A percentile compares a stretch with the other conserved stretches of the same genome.
These are phyloP conservation scores for Sparassis latifolia DNA, from an alignment of 1,284 basidiomycete genomes.

Conservation along the genomic window DNA sequence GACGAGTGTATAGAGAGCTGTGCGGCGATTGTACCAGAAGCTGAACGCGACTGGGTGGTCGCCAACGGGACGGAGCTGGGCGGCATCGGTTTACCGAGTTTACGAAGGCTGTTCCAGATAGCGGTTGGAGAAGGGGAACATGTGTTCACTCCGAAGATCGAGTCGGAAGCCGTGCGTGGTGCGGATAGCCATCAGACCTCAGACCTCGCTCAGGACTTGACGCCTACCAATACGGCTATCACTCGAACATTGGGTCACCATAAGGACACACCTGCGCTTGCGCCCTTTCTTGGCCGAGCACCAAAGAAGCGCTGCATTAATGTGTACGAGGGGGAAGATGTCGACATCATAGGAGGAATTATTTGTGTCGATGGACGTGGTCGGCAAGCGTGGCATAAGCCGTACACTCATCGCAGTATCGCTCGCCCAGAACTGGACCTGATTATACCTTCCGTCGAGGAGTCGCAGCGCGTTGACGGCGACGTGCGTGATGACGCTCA, in stretches of 20 bases:
- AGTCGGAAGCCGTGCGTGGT: neutral
- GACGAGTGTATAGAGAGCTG: conserved; percentile 68
- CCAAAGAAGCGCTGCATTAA: conserved; percentile 51
- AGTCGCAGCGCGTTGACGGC: no score
- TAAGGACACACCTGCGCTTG: conserved; percentile 63
- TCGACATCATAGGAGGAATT: conserved; percentile 34
- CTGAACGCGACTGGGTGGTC: conserved; percentile 40
- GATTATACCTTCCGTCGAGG: conserved; percentile 7
- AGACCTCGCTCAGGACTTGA: neutral
- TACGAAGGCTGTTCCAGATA: conserved; percentile 61
- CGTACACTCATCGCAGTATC: conserved; percentile 38
- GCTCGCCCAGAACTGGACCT: conserved; percentile 32
- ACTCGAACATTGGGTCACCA: conserved; percentile 63
- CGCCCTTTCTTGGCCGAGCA: conserved; percentile 59
- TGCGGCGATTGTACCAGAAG: conserved; percentile 37
- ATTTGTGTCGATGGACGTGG: conserved; percentile 2
- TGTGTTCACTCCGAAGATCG: conserved; percentile 1
- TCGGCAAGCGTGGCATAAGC: conserved; percentile 31
- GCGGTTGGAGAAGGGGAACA: conserved; percentile 47
- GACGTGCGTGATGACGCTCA: no score
- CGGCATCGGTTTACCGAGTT: conserved; percentile 50
- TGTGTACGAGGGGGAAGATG: conserved; percentile 38
- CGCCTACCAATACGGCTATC: conserved; percentile 32
- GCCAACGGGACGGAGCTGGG: conserved; percentile 50
- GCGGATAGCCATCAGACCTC: neutral